Conservation (phyloP, 202 grass and related monocot species). For the Setaria viridis region DNA sequence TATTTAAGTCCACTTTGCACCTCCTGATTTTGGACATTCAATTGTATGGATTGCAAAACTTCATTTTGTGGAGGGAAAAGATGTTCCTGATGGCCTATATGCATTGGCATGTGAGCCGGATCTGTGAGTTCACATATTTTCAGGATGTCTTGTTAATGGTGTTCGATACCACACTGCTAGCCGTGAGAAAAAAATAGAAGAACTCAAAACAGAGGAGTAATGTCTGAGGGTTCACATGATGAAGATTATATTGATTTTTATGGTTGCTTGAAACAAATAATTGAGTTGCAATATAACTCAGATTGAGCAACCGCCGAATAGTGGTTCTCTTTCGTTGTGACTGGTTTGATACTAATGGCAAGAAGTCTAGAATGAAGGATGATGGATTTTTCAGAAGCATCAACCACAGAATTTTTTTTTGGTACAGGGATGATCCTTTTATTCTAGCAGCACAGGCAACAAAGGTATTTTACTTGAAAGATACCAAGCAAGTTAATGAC, state of each 20-base stretch:
- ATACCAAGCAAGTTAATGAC: background rate
- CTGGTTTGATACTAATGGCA: background rate
- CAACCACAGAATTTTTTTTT: background rate
- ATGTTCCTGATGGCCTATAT: background rate
- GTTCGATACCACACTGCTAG: background rate
- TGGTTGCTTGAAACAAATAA: background rate
- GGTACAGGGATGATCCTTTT: conserved; percentile 4
- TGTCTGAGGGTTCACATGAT: background rate
- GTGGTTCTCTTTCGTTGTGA: conserved; percentile 1
- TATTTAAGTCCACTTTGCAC: background rate
- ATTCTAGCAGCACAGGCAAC: conserved; percentile 1
- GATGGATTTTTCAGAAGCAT: background rate
- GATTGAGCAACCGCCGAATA: accelerated
- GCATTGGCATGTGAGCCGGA: background rate
- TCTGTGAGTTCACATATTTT: background rate
- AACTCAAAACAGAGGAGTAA: conserved; percentile 1
- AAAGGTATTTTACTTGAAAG: background rate
- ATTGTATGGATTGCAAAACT: background rate
- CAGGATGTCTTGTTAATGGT: conserved; percentile 1
- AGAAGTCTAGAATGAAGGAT: background rate
- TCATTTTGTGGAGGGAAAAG: background rate
- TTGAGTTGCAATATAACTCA: background rate
- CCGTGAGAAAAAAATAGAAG: background rate
- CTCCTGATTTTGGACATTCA: background rate
- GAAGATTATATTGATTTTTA: background rate